phyloP scores from a whole-genome alignment of 495 filamentous ascomycete genomes.

The Penicillium malachiteum region DNA sequence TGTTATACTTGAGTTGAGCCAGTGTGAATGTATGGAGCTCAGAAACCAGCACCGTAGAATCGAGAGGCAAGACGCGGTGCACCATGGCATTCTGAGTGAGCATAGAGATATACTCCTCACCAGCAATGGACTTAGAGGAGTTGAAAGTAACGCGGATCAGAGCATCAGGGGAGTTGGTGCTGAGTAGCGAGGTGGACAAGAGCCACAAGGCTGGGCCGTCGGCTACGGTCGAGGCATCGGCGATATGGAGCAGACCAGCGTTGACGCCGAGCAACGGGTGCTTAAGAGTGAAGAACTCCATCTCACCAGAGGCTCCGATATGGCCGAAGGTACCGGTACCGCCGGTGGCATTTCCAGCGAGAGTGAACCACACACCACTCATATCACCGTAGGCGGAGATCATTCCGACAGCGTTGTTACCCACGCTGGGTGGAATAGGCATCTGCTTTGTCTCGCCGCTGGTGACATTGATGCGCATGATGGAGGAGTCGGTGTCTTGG shows the following conservation, averaged over 20 bases:
- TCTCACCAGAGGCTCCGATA: constrained; percentile 17
- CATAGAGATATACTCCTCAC: constrained; percentile 16
- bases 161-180: constrained; percentile 22
- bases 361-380: constrained; percentile 23
- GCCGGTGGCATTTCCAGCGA: constrained; percentile 21
- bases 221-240: constrained; percentile 17
- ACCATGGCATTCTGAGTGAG: constrained; percentile 17
- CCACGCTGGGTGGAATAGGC: constrained; percentile 19
- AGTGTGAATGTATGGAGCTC: constrained; percentile 17
- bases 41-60: constrained; percentile 10
- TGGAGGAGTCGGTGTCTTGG: constrained; percentile 23
- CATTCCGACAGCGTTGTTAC: constrained; percentile 27
- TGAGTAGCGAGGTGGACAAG: constrained; percentile 24
- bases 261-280: constrained; percentile 14
- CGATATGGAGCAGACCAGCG: constrained; percentile 19
- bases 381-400: constrained; percentile 15
- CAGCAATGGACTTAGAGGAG: constrained; percentile 3
- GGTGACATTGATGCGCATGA: constrained; percentile 24
- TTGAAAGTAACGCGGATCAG: constrained; percentile 23
- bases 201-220: constrained; percentile 22
- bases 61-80: constrained; percentile 11
- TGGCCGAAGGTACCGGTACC: constrained; percentile 27
- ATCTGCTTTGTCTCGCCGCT: constrained; percentile 20
- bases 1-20: constrained; percentile 16
- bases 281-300: constrained; percentile 18